Evolutionary conservation across 2,329 filamentous ascomycete species (phyloP).

Genomic region (Verticillium albo-atrum): DNA sequence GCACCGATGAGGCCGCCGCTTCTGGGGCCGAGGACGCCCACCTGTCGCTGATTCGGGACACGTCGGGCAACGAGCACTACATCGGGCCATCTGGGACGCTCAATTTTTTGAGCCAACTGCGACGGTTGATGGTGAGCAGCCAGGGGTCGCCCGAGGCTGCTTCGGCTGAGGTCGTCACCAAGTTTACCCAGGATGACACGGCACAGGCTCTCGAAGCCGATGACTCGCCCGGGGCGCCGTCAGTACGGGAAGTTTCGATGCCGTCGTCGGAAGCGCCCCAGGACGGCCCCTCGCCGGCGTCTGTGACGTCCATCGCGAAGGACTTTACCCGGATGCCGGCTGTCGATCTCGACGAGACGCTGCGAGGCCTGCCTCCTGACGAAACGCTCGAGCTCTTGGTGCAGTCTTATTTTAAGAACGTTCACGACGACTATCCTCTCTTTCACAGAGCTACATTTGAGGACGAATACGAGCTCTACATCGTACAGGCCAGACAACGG

Average conservation of each 20-base stretch:
- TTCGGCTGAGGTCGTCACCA: slow-evolving; percentile 6
- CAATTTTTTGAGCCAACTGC: slow-evolving; percentile 28
- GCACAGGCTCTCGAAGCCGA: slow-evolving; percentile 20
- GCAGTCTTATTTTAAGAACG: slow-evolving; percentile 27
- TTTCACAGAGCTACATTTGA: slow-evolving; percentile 29
- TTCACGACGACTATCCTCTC: slow-evolving; percentile 29
- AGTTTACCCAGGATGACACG: slow-evolving; percentile 16
- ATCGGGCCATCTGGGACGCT: slow-evolving; percentile 31
- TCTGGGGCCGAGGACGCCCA: slow-evolving; percentile 13
- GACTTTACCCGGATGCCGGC: slow-evolving; percentile 20
- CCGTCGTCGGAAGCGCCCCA: neutral
- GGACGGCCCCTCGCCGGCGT: slow-evolving; percentile 17
- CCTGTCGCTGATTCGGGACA: slow-evolving; percentile 23
- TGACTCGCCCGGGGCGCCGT: neutral
- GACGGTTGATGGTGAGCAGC: slow-evolving; percentile 21
- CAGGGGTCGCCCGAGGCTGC: slow-evolving; percentile 5
- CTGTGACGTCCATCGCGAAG: slow-evolving; percentile 19
- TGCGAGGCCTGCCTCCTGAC: slow-evolving; percentile 20
- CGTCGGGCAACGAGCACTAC: slow-evolving; percentile 28
- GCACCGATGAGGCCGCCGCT: neutral
- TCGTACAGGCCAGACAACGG: slow-evolving; percentile 13
- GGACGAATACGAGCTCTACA: slow-evolving; percentile 25
- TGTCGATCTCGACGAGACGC: slow-evolving; percentile 21
- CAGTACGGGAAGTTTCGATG: neutral
- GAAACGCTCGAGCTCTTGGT: slow-evolving; percentile 23